Conservation (phyloP, 2,329 filamentous ascomycete species). For the Teratosphaeria pseudoeucalypti region DNA sequence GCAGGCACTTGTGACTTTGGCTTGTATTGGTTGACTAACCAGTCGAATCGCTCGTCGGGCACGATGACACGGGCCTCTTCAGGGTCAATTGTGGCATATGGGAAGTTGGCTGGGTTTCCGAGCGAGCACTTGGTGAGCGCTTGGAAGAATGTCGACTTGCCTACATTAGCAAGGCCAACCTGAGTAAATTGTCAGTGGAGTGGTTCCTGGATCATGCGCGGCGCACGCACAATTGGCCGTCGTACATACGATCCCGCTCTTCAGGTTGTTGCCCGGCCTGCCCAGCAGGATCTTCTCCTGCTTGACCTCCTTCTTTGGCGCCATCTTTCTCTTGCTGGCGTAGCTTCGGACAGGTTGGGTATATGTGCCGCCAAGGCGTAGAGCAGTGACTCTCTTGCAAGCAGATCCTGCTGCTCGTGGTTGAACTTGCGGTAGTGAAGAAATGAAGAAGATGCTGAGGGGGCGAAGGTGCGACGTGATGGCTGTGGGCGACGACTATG, state of each 20-base stretch:
- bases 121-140: conserved; percentile 96
- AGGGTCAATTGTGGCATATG: conserved; percentile 96
- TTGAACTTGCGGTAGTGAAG: conserved; percentile 15
- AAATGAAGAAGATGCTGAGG: conserved; percentile 9
- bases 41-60: conserved; percentile 91
- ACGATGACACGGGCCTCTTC: conserved; percentile 97
- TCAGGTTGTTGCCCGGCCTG: conserved; percentile 92
- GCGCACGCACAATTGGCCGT: conserved; percentile 20
- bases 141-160: conserved; percentile 99
- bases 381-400: conserved; percentile 11
- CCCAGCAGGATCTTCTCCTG: conserved; percentile 96
- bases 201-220: conserved; percentile 21
- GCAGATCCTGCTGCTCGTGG: conserved; percentile 26
- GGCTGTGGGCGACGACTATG: conserved; percentile 19
- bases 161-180: conserved; percentile 98
- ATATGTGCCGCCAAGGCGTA: conserved; percentile 1
- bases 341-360: conserved; percentile 35
- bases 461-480: conserved; percentile 17
- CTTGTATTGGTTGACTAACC: conserved; percentile 92
- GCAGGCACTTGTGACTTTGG: conserved; percentile 95
- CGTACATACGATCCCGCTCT: conserved; percentile 90
- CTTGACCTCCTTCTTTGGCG: conserved; percentile 83
- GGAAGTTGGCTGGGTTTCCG: conserved; percentile 96
- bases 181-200: conserved; percentile 38
- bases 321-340: conserved; percentile 62